Percentiles rank a stretch among this genome's conserved stretches.
These are phyloP conservation scores for Pythium catenulatum DNA, from an alignment of 352 stramenopile species.

Conservation along the genomic window DNA sequence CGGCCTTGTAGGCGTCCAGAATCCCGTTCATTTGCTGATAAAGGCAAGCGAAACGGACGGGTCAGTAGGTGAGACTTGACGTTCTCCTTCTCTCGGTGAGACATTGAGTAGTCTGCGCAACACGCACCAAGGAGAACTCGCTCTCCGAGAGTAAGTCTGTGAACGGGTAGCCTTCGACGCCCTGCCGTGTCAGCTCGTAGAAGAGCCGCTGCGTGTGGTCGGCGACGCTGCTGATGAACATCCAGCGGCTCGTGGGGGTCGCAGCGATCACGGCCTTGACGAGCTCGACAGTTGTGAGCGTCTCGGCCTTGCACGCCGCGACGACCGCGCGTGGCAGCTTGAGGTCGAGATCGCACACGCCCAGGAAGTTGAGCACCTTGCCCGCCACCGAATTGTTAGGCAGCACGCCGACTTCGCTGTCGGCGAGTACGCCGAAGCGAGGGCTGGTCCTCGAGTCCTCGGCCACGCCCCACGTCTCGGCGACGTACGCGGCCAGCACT, in stretches of 20 bases:
- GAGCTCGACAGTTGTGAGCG: slow-evolving; percentile 70
- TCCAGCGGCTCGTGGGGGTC: slow-evolving; percentile 68
- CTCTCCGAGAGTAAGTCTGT: slow-evolving; percentile 68
- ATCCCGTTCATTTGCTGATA: slow-evolving; percentile 56
- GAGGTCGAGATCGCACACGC: slow-evolving; percentile 68
- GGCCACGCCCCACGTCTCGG: slow-evolving; percentile 72
- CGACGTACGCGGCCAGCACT: slow-evolving; percentile 67
- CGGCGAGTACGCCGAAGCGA: slow-evolving; percentile 70
- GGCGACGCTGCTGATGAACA: slow-evolving; percentile 80
- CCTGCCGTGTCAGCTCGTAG: slow-evolving; percentile 76
- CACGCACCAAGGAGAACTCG: slow-evolving; percentile 69
- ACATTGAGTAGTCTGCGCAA: no score
- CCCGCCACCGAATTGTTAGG: slow-evolving; percentile 65
- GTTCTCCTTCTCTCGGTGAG: no score
- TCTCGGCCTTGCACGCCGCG: slow-evolving; percentile 69
- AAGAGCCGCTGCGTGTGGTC: slow-evolving; percentile 79
- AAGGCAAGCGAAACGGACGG: neutral
- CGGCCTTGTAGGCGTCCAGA: slow-evolving; percentile 63
- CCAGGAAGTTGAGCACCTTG: slow-evolving; percentile 63
- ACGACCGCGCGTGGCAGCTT: slow-evolving; percentile 61
- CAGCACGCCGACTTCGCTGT: slow-evolving; percentile 80
- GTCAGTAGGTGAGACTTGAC: neutral
- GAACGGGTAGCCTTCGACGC: slow-evolving; percentile 77
- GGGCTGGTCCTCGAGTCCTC: slow-evolving; percentile 71
- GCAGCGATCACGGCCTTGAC: slow-evolving; percentile 64